Base-by-base conservation (phyloP, 441 rosid species). In the Pelargonium australe region DNA sequence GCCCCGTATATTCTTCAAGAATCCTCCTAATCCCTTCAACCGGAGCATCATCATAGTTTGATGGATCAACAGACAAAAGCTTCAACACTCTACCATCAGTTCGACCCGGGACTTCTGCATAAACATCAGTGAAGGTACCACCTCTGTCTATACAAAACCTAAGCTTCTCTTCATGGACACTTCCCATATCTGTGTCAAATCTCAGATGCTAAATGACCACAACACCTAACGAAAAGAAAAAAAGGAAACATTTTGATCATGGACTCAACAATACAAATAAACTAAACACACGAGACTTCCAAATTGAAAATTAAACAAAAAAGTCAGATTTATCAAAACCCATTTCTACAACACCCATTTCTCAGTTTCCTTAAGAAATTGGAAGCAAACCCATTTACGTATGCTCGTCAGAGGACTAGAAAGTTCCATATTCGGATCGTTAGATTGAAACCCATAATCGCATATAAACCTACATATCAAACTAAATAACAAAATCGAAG, bases 71-170 rank as follows among this genome's bases (percentile, higher is more conserved):
- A 5, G 97, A 94, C 68, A 94, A 78, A 68, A 94, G 95, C 69
- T 94, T 94, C 83, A 94, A 51, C 14, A 89, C 96, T 57, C 82
- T 85, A 20, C 92, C 97, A 43, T 85, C 85, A 3, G 83, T 45
- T 41, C 78, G 82, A 1, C 97, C 95, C 0, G 97, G 97, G 57
- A 94, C 79, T 80, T 91, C 96, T 6, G 98, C 93, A 64, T 94
- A 94, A 12, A 94, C 87, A 70, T 94, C 98, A 47, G 97, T 94
- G 77, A 94, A 94, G 5, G 98, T 91, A 9, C 97, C 98, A 2
- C 98, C 98, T 83, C 96, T 85, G 68, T 94, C 98, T 3, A 91
- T 88, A 79, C 98, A 94, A 81, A 91, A 91, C 78, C 91, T 78
- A 8, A 94, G 81, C 70, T 87, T 91, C 64, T 83, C 93, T 65